Evolutionary conservation across 1,284 basidiomycete species (phyloP).

Genomic region (Termitomyces sp.): DNA sequence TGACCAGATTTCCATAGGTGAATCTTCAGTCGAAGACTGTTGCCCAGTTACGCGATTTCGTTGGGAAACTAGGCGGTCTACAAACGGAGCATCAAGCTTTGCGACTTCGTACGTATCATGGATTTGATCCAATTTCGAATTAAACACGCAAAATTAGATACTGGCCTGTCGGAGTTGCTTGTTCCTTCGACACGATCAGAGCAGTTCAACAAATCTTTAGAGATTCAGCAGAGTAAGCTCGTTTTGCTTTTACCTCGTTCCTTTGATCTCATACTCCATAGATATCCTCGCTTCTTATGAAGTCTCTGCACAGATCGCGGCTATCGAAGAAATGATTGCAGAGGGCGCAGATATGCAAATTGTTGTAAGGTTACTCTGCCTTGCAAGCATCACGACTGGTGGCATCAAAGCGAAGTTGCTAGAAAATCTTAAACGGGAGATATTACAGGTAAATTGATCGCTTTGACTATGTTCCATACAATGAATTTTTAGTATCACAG

Average conservation of each 20-base stretch:
- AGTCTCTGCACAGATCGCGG: conserved; percentile 65
- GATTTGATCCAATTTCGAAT: neutral
- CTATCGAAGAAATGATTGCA: conserved; percentile 84
- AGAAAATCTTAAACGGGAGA: conserved; percentile 87
- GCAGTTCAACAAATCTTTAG: conserved; percentile 86
- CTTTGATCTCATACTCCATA: conserved; percentile 28
- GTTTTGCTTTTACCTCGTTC: neutral
- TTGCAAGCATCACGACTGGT: conserved; percentile 79
- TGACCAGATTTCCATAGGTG: conserved; percentile 15
- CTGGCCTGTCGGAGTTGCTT: conserved; percentile 87
- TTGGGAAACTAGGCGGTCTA: conserved; percentile 88
- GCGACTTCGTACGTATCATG: conserved; percentile 61
- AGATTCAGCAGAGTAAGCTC: conserved; percentile 88
- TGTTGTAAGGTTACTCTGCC: conserved; percentile 78
- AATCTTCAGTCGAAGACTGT: conserved; percentile 83
- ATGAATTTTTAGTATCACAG: conserved; percentile 33
- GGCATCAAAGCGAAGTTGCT: conserved; percentile 86
- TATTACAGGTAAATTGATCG: conserved; percentile 66
- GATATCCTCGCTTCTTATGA: conserved; percentile 92
- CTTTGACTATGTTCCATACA: neutral
- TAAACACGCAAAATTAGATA: conserved; percentile 55
- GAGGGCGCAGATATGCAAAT: conserved; percentile 77
- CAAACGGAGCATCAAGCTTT: conserved; percentile 89
- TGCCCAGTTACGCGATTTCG: conserved; percentile 90
- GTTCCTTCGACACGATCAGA: conserved; percentile 84